Conservation (phyloP, 1,284 basidiomycete species). For the Coriolopsis trogii region DNA sequence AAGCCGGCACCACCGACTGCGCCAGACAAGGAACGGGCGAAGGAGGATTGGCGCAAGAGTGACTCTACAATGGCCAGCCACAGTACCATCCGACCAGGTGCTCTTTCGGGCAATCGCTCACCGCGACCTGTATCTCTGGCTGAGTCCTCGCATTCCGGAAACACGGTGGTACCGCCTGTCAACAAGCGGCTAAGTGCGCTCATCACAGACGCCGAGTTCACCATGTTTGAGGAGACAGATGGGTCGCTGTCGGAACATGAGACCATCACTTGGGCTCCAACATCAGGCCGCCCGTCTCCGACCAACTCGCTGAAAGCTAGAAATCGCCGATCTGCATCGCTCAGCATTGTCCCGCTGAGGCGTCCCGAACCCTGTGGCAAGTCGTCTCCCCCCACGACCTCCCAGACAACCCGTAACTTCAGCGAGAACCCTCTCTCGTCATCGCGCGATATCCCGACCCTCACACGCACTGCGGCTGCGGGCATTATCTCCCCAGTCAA, state of each 20-base stretch:
- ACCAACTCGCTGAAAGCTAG: constrained; percentile 41
- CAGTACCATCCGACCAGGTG: constrained; percentile 64
- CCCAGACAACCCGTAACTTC: constrained; percentile 15
- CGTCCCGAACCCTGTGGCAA: constrained; percentile 9
- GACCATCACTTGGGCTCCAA: constrained; percentile 8
- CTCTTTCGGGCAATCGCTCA: constrained; percentile 46
- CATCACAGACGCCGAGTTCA: constrained; percentile 64
- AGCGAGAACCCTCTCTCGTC: constrained; percentile 19
- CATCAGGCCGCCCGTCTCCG: constrained; percentile 27
- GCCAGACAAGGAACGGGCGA: constrained; percentile 36
- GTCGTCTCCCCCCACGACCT: constrained; percentile 1
- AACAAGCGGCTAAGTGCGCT: constrained; percentile 70
- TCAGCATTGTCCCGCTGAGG: constrained; percentile 45
- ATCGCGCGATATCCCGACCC: constrained; percentile 40
- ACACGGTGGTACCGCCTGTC: constrained; percentile 61
- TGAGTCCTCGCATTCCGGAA: constrained; percentile 70
- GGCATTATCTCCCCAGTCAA: constrained; percentile 45
- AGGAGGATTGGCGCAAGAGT: constrained; percentile 72
- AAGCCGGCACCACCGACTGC: constrained; percentile 17
- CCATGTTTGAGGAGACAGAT: constrained; percentile 39
- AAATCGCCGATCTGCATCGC: constrained; percentile 65
- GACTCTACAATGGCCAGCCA: constrained; percentile 72
- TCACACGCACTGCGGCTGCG: constrained; percentile 44
- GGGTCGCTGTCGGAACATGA: constrained; percentile 46
- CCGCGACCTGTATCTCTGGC: constrained; percentile 76